A percentile compares a stretch with the other conserved stretches of the same genome.
These are phyloP conservation scores for Picochlorum sp. DNA, from an alignment of 139 green algal species.

Conservation along the genomic window DNA sequence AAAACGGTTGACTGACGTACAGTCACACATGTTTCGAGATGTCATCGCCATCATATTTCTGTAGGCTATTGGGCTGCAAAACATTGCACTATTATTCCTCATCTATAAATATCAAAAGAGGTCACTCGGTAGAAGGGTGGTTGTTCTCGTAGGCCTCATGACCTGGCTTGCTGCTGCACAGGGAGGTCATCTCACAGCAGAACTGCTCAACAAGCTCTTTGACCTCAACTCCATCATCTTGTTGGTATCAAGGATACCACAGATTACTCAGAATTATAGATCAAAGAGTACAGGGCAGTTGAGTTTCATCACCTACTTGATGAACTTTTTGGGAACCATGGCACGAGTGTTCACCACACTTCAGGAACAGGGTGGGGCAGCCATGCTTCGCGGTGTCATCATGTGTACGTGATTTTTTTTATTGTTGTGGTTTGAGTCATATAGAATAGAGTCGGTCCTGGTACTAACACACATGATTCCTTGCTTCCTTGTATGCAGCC, in stretches of 20 bases:
- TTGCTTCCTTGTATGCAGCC: constrained; percentile 6
- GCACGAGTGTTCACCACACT: constrained; percentile 66
- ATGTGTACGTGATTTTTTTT: constrained; percentile 41
- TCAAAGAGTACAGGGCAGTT: constrained; percentile 55
- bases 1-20: no score
- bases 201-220: constrained; percentile 32
- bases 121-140: constrained; percentile 6
- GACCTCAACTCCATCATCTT: constrained; percentile 64
- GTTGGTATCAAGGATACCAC: constrained; percentile 53
- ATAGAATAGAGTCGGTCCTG: background rate
- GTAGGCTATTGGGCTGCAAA: constrained; percentile 34
- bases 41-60: background rate
- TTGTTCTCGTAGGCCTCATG: constrained; percentile 6
- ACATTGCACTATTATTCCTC: constrained; percentile 54
- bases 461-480: background rate
- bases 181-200: constrained; percentile 28
- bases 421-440: background rate
- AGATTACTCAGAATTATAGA: constrained; percentile 30
- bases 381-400: constrained; percentile 61
- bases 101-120: constrained; percentile 54
- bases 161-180: background rate
- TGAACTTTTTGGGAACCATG: constrained; percentile 52
- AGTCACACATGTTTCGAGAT: no score
- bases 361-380: constrained; percentile 46
- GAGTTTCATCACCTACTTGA: constrained; percentile 49